Percentiles rank a stretch among this genome's conserved stretches.
These are phyloP conservation scores for Helianthus tuberosus DNA, from an alignment of 129 eudicot genomes.

Conservation along the genomic window DNA sequence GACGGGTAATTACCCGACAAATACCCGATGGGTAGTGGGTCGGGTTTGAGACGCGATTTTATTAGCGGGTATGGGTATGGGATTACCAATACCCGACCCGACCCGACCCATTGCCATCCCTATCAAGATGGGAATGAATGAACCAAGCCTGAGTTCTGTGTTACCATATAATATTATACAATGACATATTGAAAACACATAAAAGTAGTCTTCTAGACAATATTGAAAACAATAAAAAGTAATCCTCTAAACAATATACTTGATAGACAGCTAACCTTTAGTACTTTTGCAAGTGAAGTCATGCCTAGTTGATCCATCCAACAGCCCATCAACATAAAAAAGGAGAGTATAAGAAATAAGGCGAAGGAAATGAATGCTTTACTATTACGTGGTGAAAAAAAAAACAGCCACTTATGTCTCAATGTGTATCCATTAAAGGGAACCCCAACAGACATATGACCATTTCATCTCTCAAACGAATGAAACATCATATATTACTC, in stretches of 20 bases:
- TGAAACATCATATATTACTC: constrained; percentile 3
- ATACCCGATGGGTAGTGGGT: too few relatives aligned
- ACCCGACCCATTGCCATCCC: too few relatives aligned
- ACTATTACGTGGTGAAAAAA: background rate
- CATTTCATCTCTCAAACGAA: constrained; percentile 2
- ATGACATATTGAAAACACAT: too few relatives aligned
- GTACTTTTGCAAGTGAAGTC: constrained; percentile 97
- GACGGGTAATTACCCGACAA: too few relatives aligned
- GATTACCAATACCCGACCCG: too few relatives aligned
- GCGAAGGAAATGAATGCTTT: background rate
- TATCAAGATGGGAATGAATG: constrained; percentile 47
- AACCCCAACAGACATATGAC: background rate
- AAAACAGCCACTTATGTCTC: background rate
- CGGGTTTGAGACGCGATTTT: too few relatives aligned
- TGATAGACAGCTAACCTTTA: constrained; percentile 63
- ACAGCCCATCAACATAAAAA: constrained; percentile 47
- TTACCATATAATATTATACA: background rate
- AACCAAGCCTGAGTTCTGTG: constrained; percentile 85
- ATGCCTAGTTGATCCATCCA: constrained; percentile 99
- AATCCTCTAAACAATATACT: background rate
- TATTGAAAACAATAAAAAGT: background rate
- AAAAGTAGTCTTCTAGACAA: too few relatives aligned
- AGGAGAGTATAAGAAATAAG: background rate
- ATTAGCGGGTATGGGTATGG: too few relatives aligned
- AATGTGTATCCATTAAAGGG: background rate